Percentiles rank a stretch among this genome's conserved stretches.
Evolutionary conservation across 192 early-diverging fungal genomes (phyloP).

Genomic region (Allomyces arbusculus): DNA sequence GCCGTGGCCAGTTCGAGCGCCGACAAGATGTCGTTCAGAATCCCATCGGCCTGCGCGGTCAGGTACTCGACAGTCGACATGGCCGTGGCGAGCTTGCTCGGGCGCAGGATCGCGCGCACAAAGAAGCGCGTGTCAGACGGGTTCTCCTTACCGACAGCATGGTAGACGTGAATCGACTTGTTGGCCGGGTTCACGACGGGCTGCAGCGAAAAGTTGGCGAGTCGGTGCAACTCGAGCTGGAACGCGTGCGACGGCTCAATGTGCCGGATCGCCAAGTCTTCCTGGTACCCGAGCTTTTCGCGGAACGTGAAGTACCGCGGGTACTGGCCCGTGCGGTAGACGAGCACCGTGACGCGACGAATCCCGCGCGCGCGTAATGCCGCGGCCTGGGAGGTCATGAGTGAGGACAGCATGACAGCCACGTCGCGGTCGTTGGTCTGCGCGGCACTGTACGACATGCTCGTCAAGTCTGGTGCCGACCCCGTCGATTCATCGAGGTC

Average conservation of each 20-base stretch:
- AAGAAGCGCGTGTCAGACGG: slow-evolving; percentile 90
- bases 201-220: slow-evolving; percentile 90
- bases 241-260: slow-evolving; percentile 97
- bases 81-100: slow-evolving; percentile 56
- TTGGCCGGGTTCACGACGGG: slow-evolving; percentile 76
- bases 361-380: slow-evolving; percentile 54
- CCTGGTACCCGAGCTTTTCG: slow-evolving; percentile 56
- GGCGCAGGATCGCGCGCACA: slow-evolving; percentile 85
- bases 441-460: no score
- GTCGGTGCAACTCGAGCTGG: slow-evolving; percentile 77
- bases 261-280: slow-evolving; percentile 90
- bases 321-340: slow-evolving; percentile 61
- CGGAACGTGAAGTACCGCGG: slow-evolving; percentile 94
- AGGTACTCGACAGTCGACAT: slow-evolving; percentile 82
- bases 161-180: slow-evolving; percentile 89
- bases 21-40: slow-evolving; percentile 85
- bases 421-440: background rate
- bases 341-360: slow-evolving; percentile 75
- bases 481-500: no score
- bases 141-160: slow-evolving; percentile 85
- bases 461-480: no score
- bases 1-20: slow-evolving; percentile 82
- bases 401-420: slow-evolving; percentile 25
- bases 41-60: slow-evolving; percentile 80
- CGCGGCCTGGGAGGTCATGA: slow-evolving; percentile 34